Percentiles rank a stretch among this genome's conserved stretches.
phyloP scores from a whole-genome alignment of 2,329 filamentous ascomycete species.

The Coniochaeta sp. region DNA sequence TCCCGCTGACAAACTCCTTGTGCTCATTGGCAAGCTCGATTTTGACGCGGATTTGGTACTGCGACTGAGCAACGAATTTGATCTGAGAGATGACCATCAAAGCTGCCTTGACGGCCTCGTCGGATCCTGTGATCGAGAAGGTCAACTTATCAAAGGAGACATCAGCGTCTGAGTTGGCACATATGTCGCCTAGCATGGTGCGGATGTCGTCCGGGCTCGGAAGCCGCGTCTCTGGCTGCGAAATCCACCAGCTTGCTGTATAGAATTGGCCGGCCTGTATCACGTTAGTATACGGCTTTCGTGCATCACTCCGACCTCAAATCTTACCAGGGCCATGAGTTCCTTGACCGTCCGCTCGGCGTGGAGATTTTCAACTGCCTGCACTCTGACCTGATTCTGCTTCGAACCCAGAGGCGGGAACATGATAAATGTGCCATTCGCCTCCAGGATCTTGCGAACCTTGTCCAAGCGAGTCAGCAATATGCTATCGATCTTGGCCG shows the following conservation, averaged over 20 bases:
- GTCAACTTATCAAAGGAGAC: slow-evolving; percentile 90
- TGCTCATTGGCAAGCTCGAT: slow-evolving; percentile 98
- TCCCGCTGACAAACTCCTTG: slow-evolving; percentile 98
- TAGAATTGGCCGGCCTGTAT: slow-evolving; percentile 89
- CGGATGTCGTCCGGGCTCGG: slow-evolving; percentile 67
- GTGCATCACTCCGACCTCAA: slow-evolving; percentile 2
- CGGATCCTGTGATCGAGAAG: slow-evolving; percentile 90
- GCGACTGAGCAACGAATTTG: slow-evolving; percentile 76
- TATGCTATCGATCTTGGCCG: slow-evolving; percentile 92
- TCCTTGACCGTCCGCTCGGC: slow-evolving; percentile 93
- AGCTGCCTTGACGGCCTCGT: slow-evolving; percentile 94
- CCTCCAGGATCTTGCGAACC: slow-evolving; percentile 95
- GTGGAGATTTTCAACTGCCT: slow-evolving; percentile 87
- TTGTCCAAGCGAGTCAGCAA: slow-evolving; percentile 88
- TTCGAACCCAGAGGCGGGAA: slow-evolving; percentile 84
- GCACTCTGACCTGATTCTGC: slow-evolving; percentile 77
- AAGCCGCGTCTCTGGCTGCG: slow-evolving; percentile 61
- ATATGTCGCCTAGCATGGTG: slow-evolving; percentile 91
- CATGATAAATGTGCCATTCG: slow-evolving; percentile 90
- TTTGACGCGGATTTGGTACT: slow-evolving; percentile 93
- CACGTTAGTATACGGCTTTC: slow-evolving; percentile 14
- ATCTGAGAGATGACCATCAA: slow-evolving; percentile 89
- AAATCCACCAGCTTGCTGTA: slow-evolving; percentile 88
- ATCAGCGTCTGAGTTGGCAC: slow-evolving; percentile 91
- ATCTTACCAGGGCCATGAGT: slow-evolving; percentile 81